phyloP scores from a whole-genome alignment of 805 yeast species.

The Jamesozyma lodderae region DNA sequence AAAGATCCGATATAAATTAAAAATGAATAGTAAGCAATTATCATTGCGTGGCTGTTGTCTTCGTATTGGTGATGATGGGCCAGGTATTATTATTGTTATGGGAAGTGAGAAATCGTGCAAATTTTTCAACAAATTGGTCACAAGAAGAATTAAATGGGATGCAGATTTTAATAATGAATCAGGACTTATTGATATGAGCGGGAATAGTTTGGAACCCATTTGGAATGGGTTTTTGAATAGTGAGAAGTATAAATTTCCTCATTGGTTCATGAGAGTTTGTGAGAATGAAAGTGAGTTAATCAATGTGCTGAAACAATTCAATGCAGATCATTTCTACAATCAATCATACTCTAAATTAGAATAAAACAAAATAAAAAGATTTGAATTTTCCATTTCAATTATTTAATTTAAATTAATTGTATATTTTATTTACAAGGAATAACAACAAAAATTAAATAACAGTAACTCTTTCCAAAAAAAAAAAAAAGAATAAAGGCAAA shows the following conservation, averaged over 20 bases:
- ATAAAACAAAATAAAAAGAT: not conserved
- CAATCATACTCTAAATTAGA: too few relatives aligned
- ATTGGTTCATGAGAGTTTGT: slow-evolving; percentile 60
- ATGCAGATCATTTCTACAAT: slow-evolving; percentile 36
- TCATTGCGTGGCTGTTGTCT: slow-evolving; percentile 56
- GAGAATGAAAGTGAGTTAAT: slow-evolving; percentile 42
- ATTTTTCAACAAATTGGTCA: slow-evolving; percentile 55
- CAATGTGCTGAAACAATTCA: slow-evolving; percentile 40
- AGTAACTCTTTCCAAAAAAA: not conserved
- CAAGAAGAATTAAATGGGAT: slow-evolving; percentile 62
- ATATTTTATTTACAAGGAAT: slow-evolving; percentile 1
- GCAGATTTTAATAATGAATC: slow-evolving; percentile 34
- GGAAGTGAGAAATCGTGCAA: slow-evolving; percentile 58
- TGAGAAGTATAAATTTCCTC: slow-evolving; percentile 40
- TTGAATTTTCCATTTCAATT: too few relatives aligned
- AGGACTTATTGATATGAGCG: slow-evolving; percentile 31
- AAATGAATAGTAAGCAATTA: slow-evolving; percentile 70
- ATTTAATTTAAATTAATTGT: too few relatives aligned
- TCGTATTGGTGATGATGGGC: slow-evolving; percentile 33
- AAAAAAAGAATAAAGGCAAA: not conserved
- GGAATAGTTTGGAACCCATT: slow-evolving; percentile 40
- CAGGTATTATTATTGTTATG: slow-evolving; percentile 59
- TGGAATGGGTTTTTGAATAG: slow-evolving; percentile 64
- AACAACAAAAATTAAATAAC: too few relatives aligned
- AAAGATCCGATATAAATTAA: slow-evolving; percentile 64